Conservation (phyloP, 164 flowering plant genomes). For the Chimonanthus praecox region DNA sequence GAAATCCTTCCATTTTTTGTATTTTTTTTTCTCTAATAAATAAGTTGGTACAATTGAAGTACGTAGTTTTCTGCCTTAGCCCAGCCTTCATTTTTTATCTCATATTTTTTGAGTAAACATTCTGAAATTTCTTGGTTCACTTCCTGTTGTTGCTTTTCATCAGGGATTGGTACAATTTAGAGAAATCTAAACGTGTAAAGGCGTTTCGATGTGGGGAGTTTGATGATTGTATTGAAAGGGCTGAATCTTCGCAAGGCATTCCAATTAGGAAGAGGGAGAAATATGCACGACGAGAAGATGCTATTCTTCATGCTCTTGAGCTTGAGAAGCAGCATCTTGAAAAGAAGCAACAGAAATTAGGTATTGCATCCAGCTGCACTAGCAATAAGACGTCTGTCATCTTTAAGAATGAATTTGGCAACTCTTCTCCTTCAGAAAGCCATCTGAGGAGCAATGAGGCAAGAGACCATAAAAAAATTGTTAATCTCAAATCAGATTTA, state of each 20-base stretch:
- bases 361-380: slow-evolving; percentile 24
- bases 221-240: slow-evolving; percentile 90
- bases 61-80: background rate
- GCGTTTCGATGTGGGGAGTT: slow-evolving; percentile 98
- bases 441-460: slow-evolving; percentile 16
- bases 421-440: slow-evolving; percentile 24
- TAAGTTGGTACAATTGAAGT: background rate
- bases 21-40: background rate
- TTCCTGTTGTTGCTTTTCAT: background rate
- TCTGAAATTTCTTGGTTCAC: background rate
- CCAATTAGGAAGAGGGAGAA: slow-evolving; percentile 90
- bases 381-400: slow-evolving; percentile 27
- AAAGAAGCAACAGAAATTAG: slow-evolving; percentile 47
- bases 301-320: slow-evolving; percentile 97
- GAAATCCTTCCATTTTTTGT: background rate
- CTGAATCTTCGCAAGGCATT: slow-evolving; percentile 68
- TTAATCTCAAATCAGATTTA: slow-evolving; percentile 27
- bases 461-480: slow-evolving; percentile 26
- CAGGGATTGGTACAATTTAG: slow-evolving; percentile 98
- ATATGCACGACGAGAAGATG: slow-evolving; percentile 99
- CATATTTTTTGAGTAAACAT: background rate
- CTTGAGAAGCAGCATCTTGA: slow-evolving; percentile 68
- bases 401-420: slow-evolving; percentile 24
- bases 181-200: slow-evolving; percentile 95
- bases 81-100: background rate